These are phyloP conservation scores for Paxillus ammoniavirescens DNA, from an alignment of 768 basidiomycete genomes.

Conservation along the genomic window DNA sequence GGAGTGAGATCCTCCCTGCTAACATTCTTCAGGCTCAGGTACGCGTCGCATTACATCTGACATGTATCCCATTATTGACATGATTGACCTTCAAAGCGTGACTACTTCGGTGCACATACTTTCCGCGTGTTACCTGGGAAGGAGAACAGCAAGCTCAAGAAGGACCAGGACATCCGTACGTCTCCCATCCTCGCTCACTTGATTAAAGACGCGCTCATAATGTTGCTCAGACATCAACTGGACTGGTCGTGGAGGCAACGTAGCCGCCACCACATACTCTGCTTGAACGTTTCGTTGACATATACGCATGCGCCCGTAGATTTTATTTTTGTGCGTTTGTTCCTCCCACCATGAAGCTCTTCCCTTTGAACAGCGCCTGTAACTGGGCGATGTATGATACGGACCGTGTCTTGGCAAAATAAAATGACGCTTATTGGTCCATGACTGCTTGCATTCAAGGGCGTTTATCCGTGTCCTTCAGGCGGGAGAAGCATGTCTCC, in stretches of 20 bases:
- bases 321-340: slow-evolving; percentile 4
- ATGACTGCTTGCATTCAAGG: not conserved
- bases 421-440: slow-evolving; percentile 3
- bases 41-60: slow-evolving; percentile 9
- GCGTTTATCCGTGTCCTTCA: not conserved
- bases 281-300: slow-evolving; percentile 40
- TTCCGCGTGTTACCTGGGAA: slow-evolving; percentile 93
- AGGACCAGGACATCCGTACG: slow-evolving; percentile 86
- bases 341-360: not conserved
- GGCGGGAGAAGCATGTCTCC: slow-evolving; percentile 2
- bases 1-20: slow-evolving; percentile 91
- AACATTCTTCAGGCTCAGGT: slow-evolving; percentile 95
- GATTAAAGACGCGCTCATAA: slow-evolving; percentile 1
- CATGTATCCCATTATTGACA: slow-evolving; percentile 1
- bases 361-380: slow-evolving; percentile 10
- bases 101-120: slow-evolving; percentile 99
- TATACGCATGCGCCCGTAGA: slow-evolving; percentile 17
- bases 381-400: slow-evolving; percentile 13
- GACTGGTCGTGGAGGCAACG: slow-evolving; percentile 96
- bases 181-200: slow-evolving; percentile 17
- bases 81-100: slow-evolving; percentile 54
- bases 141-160: slow-evolving; percentile 79
- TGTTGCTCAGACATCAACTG: slow-evolving; percentile 82
- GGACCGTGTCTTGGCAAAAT: slow-evolving; percentile 13
- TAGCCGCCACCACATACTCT: slow-evolving; percentile 84